Base-by-base conservation (phyloP, 352 stramenopile species). In the Phytopythium cucurbitacearum region DNA sequence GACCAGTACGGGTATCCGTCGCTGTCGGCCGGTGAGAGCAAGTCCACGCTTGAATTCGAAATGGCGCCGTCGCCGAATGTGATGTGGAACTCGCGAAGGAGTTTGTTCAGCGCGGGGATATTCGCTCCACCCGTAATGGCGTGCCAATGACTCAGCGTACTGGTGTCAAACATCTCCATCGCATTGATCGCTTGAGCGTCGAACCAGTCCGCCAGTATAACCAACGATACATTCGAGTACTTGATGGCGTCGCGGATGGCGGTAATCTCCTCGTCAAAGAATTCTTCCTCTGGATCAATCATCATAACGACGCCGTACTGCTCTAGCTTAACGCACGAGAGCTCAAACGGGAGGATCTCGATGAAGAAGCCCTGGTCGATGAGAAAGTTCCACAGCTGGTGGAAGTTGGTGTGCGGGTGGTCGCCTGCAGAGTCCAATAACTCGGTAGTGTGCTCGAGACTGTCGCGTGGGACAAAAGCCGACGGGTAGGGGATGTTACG, bases 401-500 rank as follows among this genome's bases (percentile, higher is more conserved):
- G 74, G 56, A 91, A 96, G 44, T 96, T 96, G 1, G 87, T 96
- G 60, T 94, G 77, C 9, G 67, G 70, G 33, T 95, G 80, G 55
- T 96, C 87, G 35, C 86, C 86, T 10, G 87, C 76, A 32, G 71
- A 71, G 54, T 94, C 83, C 34, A 95, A 73, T 32, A 83, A 60
- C 48, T 91, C 72, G 43, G 80, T 58, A 7, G 73, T 60, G 36
- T 76, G 78, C 57, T 89, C 70, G 3, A 95, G 67, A 34, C 85
- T 85, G 59, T 96, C 87, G 28, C 78, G 67, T 8, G 85, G 84
- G 1, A 91, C 66, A 55, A 90, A 96, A 6, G 72, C 79, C 0
- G 86, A 89, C 6, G 87, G 87, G 48, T 96, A 96, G 11, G 80
- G 72, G 45, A 96, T 79, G 52, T 90, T 96, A 45, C 92, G 85